Evolutionary conservation across 1,284 basidiomycete genomes (phyloP), one percentile per base, ranked within the genome.

Genomic region (Moesziomyces parantarcticus): DNA sequence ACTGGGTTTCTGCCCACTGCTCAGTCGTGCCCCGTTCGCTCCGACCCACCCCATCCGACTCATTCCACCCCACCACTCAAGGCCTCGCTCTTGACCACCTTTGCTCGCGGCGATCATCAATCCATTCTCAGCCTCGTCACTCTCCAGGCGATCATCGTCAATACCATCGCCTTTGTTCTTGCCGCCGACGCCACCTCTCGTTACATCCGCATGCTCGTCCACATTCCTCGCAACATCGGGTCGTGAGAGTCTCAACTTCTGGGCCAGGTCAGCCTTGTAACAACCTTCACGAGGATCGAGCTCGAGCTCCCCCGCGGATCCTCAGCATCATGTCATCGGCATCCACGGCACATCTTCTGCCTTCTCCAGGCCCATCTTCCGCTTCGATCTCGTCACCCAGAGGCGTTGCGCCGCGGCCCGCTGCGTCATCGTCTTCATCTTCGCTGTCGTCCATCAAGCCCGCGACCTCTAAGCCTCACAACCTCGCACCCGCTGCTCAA

Each of bases 281-380:
- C 36, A 18, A 16, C 14, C 36, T 39, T 39, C 36, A 18, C 1
- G 14, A 18, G 6, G 7, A 39, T 18, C 36, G 14, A 39, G 36
- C 18, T 18, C 5, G 1, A 18, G 16, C 18, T 18, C 36, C 14
- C 36, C 14, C 18, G 20, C 21, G 13, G 26, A 21, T 18, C 14
- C 0, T 29, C 34, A 5, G n/a, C 22, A 32, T 20, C 39, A 68
- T 62, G 59, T 68, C 59, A 7, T 68, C 65, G 23, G 50, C 65
- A 58, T 55, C 58, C 16, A 68, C 57, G 50, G 59, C 55, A 29
- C 51, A 55, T 18, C 54, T 68, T 3, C 43, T 68, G 9, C 59
- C 65, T 13, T 54, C 53, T 18, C 32, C 57, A 8, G 52, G 49
- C 5, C 59, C 66, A 7, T 62, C 66, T 0, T 26, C 51, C 3